phyloP scores from a whole-genome alignment of 371 early-diverging fungal genomes.

The Mortierella sp. region DNA sequence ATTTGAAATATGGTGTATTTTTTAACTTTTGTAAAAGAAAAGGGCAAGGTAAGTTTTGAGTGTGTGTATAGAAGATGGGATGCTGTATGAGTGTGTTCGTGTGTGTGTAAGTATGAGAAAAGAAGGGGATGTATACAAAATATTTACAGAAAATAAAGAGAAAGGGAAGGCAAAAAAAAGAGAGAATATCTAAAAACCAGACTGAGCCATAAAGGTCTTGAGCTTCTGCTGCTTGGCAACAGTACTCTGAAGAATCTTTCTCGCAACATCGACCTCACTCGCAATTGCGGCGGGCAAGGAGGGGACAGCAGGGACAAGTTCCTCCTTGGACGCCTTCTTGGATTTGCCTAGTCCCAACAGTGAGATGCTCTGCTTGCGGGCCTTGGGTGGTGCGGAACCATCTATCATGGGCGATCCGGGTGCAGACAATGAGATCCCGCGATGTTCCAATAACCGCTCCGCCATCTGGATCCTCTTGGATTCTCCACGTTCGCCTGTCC shows the following conservation, averaged over 20 bases:
- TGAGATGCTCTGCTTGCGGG: constrained; percentile 43
- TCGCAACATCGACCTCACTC: constrained; percentile 42
- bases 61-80: not conserved
- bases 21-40: not conserved
- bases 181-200: constrained; percentile 39
- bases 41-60: not conserved
- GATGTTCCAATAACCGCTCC: constrained; percentile 51
- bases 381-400: constrained; percentile 26
- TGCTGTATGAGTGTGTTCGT: not conserved
- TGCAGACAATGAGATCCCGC: constrained; percentile 12
- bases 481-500: constrained; percentile 54
- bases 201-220: constrained; percentile 48
- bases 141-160: constrained; percentile 1
- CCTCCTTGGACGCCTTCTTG: constrained; percentile 40
- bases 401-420: constrained; percentile 17
- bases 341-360: constrained; percentile 46
- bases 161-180: not conserved
- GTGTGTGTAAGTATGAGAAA: not conserved
- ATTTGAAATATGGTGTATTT: not conserved
- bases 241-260: constrained; percentile 37
- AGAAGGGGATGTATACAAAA: not conserved
- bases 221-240: constrained; percentile 55
- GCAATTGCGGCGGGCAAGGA: constrained; percentile 26
- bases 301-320: constrained; percentile 26
- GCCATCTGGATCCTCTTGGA: constrained; percentile 53